Conservation (phyloP, 2,329 filamentous ascomycete species). For the Scytalidium lignicola region DNA sequence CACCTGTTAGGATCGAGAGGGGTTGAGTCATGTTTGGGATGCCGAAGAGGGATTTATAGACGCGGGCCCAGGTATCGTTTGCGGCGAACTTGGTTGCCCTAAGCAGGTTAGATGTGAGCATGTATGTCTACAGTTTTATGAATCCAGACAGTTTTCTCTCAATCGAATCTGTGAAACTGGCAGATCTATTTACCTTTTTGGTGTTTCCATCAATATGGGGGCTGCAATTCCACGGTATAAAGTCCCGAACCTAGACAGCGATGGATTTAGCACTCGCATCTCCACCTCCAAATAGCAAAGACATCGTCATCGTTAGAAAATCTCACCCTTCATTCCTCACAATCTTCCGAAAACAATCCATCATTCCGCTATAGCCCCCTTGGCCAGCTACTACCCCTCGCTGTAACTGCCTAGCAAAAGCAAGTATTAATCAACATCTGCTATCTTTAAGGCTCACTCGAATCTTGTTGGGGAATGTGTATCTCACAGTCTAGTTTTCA, state of each 20-base stretch:
- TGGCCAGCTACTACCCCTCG: slow-evolving; percentile 63
- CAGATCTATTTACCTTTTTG: slow-evolving; percentile 49
- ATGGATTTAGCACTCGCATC: background rate
- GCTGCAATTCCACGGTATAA: slow-evolving; percentile 90
- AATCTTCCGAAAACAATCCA: slow-evolving; percentile 95
- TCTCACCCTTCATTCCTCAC: slow-evolving; percentile 82
- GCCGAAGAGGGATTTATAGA: slow-evolving; percentile 82
- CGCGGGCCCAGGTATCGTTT: slow-evolving; percentile 92
- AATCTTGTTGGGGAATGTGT: slow-evolving; percentile 2
- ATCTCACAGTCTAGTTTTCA: slow-evolving; percentile 84
- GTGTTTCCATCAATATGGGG: slow-evolving; percentile 91
- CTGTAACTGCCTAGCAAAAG: slow-evolving; percentile 68
- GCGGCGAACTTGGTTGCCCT: slow-evolving; percentile 92
- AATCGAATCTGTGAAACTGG: too few relatives aligned
- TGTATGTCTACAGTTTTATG: too few relatives aligned
- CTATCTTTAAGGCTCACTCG: too few relatives aligned
- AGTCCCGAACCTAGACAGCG: background rate
- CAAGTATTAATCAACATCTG: slow-evolving; percentile 1
- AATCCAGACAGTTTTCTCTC: too few relatives aligned
- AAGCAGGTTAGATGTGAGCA: too few relatives aligned
- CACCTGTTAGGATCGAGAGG: slow-evolving; percentile 83
- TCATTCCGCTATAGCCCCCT: slow-evolving; percentile 87
- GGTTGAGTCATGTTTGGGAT: slow-evolving; percentile 80
- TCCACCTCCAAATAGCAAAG: too few relatives aligned
- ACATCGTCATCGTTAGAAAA: too few relatives aligned